phyloP scores from a whole-genome alignment of 768 basidiomycete genomes.

The Mycena sanguinolenta region DNA sequence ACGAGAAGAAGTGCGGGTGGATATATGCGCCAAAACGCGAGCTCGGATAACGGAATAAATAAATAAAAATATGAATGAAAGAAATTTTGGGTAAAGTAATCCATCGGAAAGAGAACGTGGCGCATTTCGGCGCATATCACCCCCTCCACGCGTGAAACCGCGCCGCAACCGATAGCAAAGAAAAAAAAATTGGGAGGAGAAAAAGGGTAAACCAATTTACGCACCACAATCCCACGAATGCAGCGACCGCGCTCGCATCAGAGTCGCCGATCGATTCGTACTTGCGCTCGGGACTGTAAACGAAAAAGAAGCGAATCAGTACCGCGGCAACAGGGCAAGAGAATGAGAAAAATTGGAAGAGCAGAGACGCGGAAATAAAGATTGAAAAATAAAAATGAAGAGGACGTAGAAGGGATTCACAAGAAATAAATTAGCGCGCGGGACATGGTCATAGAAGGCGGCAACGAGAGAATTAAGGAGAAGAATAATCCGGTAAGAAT shows the following conservation, averaged over 20 bases:
- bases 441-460: too few species aligned
- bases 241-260: constrained; percentile 74
- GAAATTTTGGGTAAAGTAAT: too few species aligned
- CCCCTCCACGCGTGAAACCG: background rate
- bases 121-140: too few species aligned
- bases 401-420: background rate
- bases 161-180: background rate
- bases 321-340: too few species aligned
- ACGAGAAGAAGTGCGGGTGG: background rate
- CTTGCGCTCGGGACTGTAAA: constrained; percentile 68
- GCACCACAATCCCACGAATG: constrained; percentile 78
- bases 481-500: too few species aligned
- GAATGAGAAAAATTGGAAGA: background rate
- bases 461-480: too few species aligned
- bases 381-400: background rate
- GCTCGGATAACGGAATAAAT: too few species aligned
- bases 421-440: background rate
- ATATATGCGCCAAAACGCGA: background rate
- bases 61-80: too few species aligned
- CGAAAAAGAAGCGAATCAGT: background rate
- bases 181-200: background rate
- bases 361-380: background rate
- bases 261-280: constrained; percentile 53
- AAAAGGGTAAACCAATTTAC: constrained; percentile 39
- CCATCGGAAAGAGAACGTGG: too few species aligned